Base-by-base conservation (phyloP, 768 basidiomycete genomes). In the Lactarius hatsudake region DNA sequence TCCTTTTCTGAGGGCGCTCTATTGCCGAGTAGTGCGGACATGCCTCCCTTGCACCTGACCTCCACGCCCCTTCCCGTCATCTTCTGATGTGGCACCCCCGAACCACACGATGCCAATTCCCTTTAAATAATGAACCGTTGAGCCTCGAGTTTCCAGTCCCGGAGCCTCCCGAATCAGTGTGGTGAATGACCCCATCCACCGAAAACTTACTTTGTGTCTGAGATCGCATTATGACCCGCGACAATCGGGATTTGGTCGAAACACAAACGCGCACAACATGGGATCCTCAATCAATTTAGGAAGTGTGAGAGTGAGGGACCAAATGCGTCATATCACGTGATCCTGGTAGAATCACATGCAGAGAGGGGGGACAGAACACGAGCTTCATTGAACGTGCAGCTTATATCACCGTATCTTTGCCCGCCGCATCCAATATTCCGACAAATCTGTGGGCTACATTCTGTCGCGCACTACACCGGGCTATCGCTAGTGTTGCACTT, bases 41-140 rank as follows among this genome's bases (percentile, higher is more conserved):
- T 61, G 67, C 67, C 63, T 68, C 67, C 42, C 58, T 62, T 42
- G 66, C 66, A 68, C 67, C 67, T 68, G 67, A 68, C 67, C 53
- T 23, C 67, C 67, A 68, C 67, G 62, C 63, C 66, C 61, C 66
- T 48, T 68, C 59, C 58, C 48, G 61, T 54, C 51, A 54, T 60
- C 59, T 60, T 64, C 59, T 68, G 67, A 68, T 68, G 62, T 61
- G 53, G 62, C 62, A 53, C 53, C 38, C 26, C 53, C 38, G 34
- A 38, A 59, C 38, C 13, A 15, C 34, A 40, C 58, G n/a, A 63
- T 28, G 38, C 28, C 23, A 55, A 59, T 68, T 53, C 59, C 58
- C 59, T 57, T 64, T 34, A 60, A 64, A 61, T 60, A 60, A 53
- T 64, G 66, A 59, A 59, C 56, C 36, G 56, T 59, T 10, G 32